Conservation (phyloP, 192 early-diverging fungal genomes). For the Coemansia furcata region DNA sequence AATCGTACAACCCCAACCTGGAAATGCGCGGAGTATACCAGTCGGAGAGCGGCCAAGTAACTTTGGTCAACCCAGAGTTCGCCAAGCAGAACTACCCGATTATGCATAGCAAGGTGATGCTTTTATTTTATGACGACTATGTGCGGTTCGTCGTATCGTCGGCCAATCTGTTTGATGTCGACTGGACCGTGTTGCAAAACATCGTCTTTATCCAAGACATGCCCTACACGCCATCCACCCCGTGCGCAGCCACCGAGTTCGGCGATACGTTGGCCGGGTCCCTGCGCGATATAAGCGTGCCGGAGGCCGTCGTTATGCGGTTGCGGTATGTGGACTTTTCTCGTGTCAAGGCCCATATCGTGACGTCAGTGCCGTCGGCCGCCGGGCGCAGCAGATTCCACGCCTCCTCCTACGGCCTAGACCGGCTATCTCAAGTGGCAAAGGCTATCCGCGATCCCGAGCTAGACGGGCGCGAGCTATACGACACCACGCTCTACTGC, state of each 20-base stretch:
- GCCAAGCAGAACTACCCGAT: constrained; percentile 44
- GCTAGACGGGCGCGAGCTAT: neutral
- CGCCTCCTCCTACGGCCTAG: constrained; percentile 52
- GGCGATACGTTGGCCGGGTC: constrained; percentile 44
- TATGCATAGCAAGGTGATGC: constrained; percentile 66
- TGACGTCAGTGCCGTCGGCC: constrained; percentile 56
- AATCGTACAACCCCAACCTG: constrained; percentile 12
- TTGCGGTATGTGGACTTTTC: constrained; percentile 51
- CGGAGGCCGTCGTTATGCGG: constrained; percentile 43
- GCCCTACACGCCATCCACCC: constrained; percentile 12
- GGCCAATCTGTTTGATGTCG: constrained; percentile 58
- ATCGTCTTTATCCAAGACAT: constrained; percentile 69
- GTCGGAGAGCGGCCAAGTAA: constrained; percentile 19
- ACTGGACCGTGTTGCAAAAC: constrained; percentile 62
- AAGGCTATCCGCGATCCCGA: neutral
- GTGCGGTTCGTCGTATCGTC: constrained; percentile 60
- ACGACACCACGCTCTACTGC: constrained; percentile 22
- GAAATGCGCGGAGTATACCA: constrained; percentile 26
- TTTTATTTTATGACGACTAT: constrained; percentile 57
- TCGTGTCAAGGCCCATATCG: constrained; percentile 54
- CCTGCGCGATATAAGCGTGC: constrained; percentile 54
- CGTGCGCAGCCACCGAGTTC: constrained; percentile 37
- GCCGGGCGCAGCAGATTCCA: constrained; percentile 19
- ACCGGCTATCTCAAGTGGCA: constrained; percentile 46
- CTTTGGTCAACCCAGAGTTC: constrained; percentile 54